phyloP scores from a whole-genome alignment of 495 filamentous ascomycete genomes.

The Daldinia vernicosa region DNA sequence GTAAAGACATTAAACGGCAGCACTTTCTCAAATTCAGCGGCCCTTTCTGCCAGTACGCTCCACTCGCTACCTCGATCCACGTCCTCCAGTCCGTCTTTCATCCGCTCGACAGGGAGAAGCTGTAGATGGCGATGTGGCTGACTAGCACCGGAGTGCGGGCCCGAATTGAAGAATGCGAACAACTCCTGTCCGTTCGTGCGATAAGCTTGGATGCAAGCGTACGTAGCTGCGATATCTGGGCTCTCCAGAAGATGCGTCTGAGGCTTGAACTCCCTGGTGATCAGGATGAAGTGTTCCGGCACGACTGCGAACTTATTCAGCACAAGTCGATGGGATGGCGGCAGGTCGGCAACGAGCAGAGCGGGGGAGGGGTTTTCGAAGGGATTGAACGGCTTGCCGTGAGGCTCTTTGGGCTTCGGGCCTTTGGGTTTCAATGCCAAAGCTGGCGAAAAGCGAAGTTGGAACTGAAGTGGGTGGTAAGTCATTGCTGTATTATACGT shows the following conservation, averaged over 20 bases:
- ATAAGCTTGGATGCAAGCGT: conserved; percentile 72
- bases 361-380: conserved; percentile 72
- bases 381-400: conserved; percentile 65
- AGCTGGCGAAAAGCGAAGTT: conserved; percentile 80
- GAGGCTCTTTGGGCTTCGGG: conserved; percentile 51
- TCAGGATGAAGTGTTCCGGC: conserved; percentile 80
- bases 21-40: conserved; percentile 34
- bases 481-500: not conserved
- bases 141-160: conserved; percentile 76
- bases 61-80: conserved; percentile 45
- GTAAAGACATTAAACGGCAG: conserved; percentile 48
- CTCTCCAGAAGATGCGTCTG: conserved; percentile 75
- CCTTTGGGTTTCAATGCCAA: conserved; percentile 75
- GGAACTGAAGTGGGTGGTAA: conserved; percentile 57
- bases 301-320: conserved; percentile 87
- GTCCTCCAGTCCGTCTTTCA: conserved; percentile 61
- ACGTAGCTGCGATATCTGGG: conserved; percentile 71
- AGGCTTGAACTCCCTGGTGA: conserved; percentile 69
- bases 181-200: conserved; percentile 52
- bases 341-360: conserved; percentile 69
- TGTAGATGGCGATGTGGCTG: conserved; percentile 85
- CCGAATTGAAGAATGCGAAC: conserved; percentile 87
- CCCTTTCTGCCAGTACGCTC: conserved; percentile 63
- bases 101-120: conserved; percentile 74
- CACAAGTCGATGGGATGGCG: conserved; percentile 69